Percentiles rank a stretch among this genome's conserved stretches.
Conservation (phyloP, 2,329 filamentous ascomycete species). For the Tolypocladium guangdongense region DNA sequence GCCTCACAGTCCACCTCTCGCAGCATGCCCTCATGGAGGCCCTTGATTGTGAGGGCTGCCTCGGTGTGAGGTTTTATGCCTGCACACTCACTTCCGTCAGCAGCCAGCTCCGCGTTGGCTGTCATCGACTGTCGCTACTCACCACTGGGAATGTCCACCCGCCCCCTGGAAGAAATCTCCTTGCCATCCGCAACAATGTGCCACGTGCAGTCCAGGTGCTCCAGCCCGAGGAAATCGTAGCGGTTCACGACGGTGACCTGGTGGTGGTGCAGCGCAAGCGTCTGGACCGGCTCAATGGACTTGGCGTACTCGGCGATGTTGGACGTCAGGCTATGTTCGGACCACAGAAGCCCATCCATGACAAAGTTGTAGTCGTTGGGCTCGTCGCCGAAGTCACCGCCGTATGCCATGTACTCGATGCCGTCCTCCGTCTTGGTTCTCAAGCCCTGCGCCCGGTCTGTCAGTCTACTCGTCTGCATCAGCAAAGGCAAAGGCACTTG, state of each 20-base stretch:
- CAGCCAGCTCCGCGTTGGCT: neutral
- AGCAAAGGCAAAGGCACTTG: neutral
- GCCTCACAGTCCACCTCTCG: conserved; percentile 21
- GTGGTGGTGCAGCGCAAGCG: conserved; percentile 30
- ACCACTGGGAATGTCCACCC: conserved; percentile 30
- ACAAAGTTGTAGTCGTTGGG: conserved; percentile 51
- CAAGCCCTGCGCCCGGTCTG: conserved; percentile 19
- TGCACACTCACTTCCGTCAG: conserved; percentile 5
- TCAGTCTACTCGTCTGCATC: neutral
- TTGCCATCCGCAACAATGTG: conserved; percentile 28
- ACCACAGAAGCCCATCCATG: conserved; percentile 39
- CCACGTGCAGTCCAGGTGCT: conserved; percentile 36
- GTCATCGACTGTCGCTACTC: conserved; percentile 3
- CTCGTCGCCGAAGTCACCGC: conserved; percentile 50
- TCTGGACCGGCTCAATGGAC: conserved; percentile 47
- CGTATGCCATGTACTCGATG: conserved; percentile 43
- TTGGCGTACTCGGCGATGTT: conserved; percentile 46
- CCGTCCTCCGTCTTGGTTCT: conserved; percentile 30
- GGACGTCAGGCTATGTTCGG: conserved; percentile 38
- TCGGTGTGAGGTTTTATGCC: conserved; percentile 32
- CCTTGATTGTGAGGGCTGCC: conserved; percentile 20
- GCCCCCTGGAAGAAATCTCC: conserved; percentile 16
- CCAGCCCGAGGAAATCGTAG: conserved; percentile 42
- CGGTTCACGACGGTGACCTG: conserved; percentile 37
- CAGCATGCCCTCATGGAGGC: conserved; percentile 14